Evolutionary conservation across 2,329 filamentous ascomycete genomes (phyloP).

Genomic region (Botryosphaeria dothidea): DNA sequence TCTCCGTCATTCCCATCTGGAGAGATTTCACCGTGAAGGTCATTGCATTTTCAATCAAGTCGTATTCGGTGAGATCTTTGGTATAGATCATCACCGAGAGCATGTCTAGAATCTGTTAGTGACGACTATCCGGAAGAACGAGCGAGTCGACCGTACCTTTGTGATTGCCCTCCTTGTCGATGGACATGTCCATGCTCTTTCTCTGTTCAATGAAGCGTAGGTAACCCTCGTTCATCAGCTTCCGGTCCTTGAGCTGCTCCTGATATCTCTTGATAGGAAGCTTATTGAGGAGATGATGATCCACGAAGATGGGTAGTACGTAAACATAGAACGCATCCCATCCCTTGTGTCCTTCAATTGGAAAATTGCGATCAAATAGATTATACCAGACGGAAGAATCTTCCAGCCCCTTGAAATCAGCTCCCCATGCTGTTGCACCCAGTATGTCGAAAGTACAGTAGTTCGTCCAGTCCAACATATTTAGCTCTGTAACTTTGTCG

Average conservation of each 20-base stretch:
- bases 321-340: conserved; percentile 8
- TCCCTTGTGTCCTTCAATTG: background rate
- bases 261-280: background rate
- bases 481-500: background rate
- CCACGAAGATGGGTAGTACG: background rate
- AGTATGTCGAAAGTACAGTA: conserved; percentile 5
- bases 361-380: conserved; percentile 1
- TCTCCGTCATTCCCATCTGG: background rate
- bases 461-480: conserved; percentile 2
- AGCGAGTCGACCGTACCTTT: background rate
- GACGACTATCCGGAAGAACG: background rate
- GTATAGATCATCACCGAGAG: background rate
- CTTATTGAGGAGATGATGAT: background rate
- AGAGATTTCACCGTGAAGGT: background rate
- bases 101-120: background rate
- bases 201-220: background rate
- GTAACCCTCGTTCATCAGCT: background rate
- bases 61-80: background rate
- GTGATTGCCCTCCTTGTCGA: background rate
- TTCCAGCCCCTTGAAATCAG: background rate
- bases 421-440: background rate
- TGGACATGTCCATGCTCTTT: background rate
- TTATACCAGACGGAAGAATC: background rate
- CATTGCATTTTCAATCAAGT: conserved; percentile 3
- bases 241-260: background rate